A percentile compares a stretch with the other conserved stretches of the same genome.
Evolutionary conservation across 306 rosid genomes (phyloP).

Genomic region (Aeschynomene evenia): DNA sequence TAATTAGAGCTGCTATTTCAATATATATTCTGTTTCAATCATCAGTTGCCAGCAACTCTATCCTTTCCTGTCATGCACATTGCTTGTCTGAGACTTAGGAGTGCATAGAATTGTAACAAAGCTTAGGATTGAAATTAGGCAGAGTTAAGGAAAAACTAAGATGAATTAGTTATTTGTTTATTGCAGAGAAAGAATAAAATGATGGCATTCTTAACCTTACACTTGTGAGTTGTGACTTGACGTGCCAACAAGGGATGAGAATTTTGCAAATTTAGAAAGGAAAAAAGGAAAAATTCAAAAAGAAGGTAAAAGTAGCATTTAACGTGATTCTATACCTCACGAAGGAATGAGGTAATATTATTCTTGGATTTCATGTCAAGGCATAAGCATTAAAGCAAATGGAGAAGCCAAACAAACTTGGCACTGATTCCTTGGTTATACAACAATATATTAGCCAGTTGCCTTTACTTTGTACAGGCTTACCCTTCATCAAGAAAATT

Average conservation of each 20-base stretch:
- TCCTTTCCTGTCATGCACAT: background rate
- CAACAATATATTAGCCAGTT: slow-evolving; percentile 15
- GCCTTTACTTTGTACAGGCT: background rate
- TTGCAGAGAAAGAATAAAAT: background rate
- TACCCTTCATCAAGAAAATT: background rate
- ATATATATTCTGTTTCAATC: too few relatives aligned
- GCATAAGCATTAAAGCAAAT: slow-evolving; percentile 23
- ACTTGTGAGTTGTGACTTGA: background rate
- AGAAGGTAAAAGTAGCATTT: background rate
- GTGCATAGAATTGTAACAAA: background rate
- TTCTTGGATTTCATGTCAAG: slow-evolving; percentile 60
- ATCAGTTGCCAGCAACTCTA: background rate
- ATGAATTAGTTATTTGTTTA: background rate
- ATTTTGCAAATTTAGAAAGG: background rate
- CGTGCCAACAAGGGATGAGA: background rate
- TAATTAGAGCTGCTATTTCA: background rate
- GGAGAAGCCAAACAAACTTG: slow-evolving; percentile 28
- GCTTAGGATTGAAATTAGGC: background rate
- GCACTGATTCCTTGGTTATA: slow-evolving; percentile 41
- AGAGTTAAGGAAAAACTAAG: background rate
- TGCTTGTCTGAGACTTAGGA: background rate
- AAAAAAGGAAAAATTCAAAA: too few relatives aligned
- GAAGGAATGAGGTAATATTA: slow-evolving; percentile 40
- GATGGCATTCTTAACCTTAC: background rate
- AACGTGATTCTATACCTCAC: background rate